These are phyloP conservation scores for Apiotrichum gracile DNA, from an alignment of 1,284 basidiomycete species.

Conservation along the genomic window DNA sequence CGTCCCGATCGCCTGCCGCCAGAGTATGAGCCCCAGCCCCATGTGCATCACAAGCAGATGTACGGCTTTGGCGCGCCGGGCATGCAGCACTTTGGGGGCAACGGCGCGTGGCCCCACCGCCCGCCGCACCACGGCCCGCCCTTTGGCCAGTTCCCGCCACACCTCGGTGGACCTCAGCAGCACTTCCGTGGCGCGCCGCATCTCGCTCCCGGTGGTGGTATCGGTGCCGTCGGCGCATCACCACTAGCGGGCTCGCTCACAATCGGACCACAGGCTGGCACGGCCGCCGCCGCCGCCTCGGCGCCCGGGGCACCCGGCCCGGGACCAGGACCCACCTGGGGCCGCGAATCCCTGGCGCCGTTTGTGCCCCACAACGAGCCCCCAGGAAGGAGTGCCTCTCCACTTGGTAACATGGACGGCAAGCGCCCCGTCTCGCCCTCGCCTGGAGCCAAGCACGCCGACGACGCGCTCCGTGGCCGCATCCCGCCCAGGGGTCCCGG, in stretches of 20 bases:
- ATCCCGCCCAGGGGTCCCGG: constrained; percentile 1
- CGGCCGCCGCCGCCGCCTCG: background rate
- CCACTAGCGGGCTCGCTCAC: constrained; percentile 40
- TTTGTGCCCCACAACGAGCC: background rate
- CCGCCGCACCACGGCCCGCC: constrained; percentile 16
- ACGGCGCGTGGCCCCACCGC: constrained; percentile 9
- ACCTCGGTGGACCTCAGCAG: constrained; percentile 14
- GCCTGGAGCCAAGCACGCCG: constrained; percentile 1
- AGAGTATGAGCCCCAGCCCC: constrained; percentile 52
- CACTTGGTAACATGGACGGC: background rate
- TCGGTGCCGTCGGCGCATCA: constrained; percentile 30
- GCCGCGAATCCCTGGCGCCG: background rate
- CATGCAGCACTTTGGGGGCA: constrained; percentile 16
- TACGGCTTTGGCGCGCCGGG: constrained; percentile 11
- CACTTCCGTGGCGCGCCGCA: constrained; percentile 9
- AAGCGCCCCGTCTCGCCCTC: background rate
- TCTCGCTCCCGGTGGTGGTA: constrained; percentile 12
- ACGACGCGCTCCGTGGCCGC: background rate
- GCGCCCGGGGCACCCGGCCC: background rate
- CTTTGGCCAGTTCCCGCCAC: constrained; percentile 27
- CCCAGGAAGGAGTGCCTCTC: constrained; percentile 11
- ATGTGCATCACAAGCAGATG: constrained; percentile 29
- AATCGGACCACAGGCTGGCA: too few species aligned
- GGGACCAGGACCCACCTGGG: background rate
- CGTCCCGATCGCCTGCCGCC: constrained; percentile 69